Percentiles rank a stretch among this genome's conserved stretches.
Evolutionary conservation across 1,284 basidiomycete species (phyloP).

Genomic region (Papiliotrema terrestris): DNA sequence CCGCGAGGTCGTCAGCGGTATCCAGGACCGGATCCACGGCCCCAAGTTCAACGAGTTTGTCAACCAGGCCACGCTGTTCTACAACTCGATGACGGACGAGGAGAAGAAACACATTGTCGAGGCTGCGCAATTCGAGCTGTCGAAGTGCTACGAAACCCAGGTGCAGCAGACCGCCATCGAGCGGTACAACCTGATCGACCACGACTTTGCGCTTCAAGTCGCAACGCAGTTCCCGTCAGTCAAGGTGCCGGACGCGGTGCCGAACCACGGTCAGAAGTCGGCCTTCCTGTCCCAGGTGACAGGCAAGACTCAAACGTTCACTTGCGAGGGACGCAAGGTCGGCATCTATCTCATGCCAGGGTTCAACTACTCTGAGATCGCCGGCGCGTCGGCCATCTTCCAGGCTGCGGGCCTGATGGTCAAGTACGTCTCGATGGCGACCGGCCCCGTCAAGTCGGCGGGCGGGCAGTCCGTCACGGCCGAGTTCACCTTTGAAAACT

Average conservation of each 20-base stretch:
- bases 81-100: slow-evolving; percentile 64
- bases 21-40: slow-evolving; percentile 65
- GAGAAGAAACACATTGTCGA: slow-evolving; percentile 65
- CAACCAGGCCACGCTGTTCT: slow-evolving; percentile 57
- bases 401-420: slow-evolving; percentile 57
- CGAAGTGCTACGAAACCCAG: slow-evolving; percentile 67
- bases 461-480: slow-evolving; percentile 27
- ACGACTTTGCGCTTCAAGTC: slow-evolving; percentile 63
- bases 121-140: slow-evolving; percentile 73
- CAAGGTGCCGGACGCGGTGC: slow-evolving; percentile 60
- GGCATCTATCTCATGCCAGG: slow-evolving; percentile 71
- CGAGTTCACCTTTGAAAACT: slow-evolving; percentile 56
- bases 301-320: slow-evolving; percentile 47
- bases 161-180: slow-evolving; percentile 66
- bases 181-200: slow-evolving; percentile 62
- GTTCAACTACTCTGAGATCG: slow-evolving; percentile 61
- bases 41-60: slow-evolving; percentile 60
- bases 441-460: slow-evolving; percentile 58
- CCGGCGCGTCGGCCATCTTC: slow-evolving; percentile 58
- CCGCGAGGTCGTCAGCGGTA: slow-evolving; percentile 54
- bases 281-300: slow-evolving; percentile 60
- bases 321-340: slow-evolving; percentile 60
- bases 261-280: slow-evolving; percentile 60
- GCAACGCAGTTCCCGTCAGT: slow-evolving; percentile 50
- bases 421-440: slow-evolving; percentile 65